These are phyloP conservation scores for Rhodotorula glutinis DNA, from an alignment of 1,284 basidiomycete genomes.

Conservation along the genomic window DNA sequence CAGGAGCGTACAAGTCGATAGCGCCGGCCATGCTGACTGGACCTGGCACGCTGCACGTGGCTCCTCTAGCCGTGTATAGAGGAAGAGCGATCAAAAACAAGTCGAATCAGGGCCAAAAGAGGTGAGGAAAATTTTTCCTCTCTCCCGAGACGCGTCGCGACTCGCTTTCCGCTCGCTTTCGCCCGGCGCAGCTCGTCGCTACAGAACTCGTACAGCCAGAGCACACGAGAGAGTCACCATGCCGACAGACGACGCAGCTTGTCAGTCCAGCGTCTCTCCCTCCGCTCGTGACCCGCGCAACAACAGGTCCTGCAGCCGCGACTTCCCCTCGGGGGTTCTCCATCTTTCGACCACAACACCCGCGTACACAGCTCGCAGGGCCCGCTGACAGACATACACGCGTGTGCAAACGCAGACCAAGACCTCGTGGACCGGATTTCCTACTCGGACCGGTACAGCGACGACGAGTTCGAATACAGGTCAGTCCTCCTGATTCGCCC, in stretches of 20 bases:
- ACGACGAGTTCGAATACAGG: slow-evolving; percentile 27
- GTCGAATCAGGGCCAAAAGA: no score
- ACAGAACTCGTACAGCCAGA: background rate
- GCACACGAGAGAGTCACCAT: background rate
- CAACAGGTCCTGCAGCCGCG: no score
- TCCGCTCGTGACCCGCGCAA: background rate
- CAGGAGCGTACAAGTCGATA: background rate
- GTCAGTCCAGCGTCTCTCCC: slow-evolving; percentile 2
- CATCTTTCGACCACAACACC: no score
- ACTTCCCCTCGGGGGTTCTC: no score
- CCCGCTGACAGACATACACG: no score
- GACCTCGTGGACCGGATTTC: slow-evolving; percentile 20
- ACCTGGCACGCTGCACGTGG: no score
- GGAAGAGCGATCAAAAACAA: background rate
- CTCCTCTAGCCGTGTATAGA: background rate
- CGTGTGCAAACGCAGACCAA: slow-evolving; percentile 12
- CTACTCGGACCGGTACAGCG: slow-evolving; percentile 30
- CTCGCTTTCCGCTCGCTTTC: background rate
- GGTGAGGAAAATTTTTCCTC: background rate
- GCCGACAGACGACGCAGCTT: slow-evolving; percentile 13
- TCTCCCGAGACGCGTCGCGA: background rate
- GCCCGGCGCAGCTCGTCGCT: background rate
- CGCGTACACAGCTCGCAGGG: no score
- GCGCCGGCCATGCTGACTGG: no score
- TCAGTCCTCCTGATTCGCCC: background rate